These are phyloP conservation scores for Oldenlandia corymbosa DNA, from an alignment of 257 asterid genomes.

Conservation along the genomic window DNA sequence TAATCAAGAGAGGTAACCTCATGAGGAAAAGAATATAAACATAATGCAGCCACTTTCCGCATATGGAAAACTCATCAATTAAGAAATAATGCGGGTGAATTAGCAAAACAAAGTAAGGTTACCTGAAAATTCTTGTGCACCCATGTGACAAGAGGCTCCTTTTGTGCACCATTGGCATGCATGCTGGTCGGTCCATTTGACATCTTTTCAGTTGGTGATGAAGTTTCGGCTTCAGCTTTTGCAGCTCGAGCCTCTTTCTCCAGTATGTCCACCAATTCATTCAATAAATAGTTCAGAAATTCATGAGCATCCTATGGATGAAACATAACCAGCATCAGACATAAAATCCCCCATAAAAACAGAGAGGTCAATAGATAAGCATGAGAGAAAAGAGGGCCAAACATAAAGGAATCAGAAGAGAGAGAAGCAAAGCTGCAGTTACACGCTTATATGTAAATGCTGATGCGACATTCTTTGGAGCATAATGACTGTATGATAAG, in stretches of 20 bases:
- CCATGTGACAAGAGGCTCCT: slow-evolving; percentile 78
- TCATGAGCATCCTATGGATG: slow-evolving; percentile 78
- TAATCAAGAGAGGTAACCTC: not conserved
- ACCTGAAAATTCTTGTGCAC: slow-evolving; percentile 94
- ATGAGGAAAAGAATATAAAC: not conserved
- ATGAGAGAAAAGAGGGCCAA: not conserved
- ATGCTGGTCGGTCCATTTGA: slow-evolving; percentile 57
- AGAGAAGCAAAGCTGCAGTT: not conserved
- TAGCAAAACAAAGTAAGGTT: slow-evolving; percentile 17
- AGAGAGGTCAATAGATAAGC: not conserved
- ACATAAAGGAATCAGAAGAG: not conserved
- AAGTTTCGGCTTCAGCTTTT: slow-evolving; percentile 52
- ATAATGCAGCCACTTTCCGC: not conserved
- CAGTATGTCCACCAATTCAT: slow-evolving; percentile 82
- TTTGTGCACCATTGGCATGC: slow-evolving; percentile 41
- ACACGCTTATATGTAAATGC: not conserved
- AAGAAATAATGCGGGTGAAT: not conserved
- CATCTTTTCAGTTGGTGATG: slow-evolving; percentile 42
- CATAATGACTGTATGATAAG: not conserved
- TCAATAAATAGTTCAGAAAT: slow-evolving; percentile 76
- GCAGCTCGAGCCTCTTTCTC: slow-evolving; percentile 67
- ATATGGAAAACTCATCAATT: not conserved
- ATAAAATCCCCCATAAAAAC: not conserved
- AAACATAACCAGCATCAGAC: slow-evolving; percentile 2
- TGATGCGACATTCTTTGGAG: not conserved